These are phyloP conservation scores for Penicillium alfredii DNA, from an alignment of 495 filamentous ascomycete genomes.

Conservation along the genomic window DNA sequence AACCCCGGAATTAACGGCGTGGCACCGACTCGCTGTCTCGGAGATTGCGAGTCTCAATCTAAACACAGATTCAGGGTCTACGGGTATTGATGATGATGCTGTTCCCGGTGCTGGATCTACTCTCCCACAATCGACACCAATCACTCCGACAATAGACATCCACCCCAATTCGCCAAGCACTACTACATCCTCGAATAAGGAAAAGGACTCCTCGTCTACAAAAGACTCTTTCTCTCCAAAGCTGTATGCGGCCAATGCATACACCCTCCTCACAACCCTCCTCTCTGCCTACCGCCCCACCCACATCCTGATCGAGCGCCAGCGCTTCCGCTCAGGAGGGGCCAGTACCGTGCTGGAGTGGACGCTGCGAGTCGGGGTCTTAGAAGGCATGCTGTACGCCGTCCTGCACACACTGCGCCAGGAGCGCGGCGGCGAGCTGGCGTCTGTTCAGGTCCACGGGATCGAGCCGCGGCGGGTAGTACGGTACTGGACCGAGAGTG, in stretches of 20 bases:
- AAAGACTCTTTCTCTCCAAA: slow-evolving; percentile 51
- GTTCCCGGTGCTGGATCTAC: no score
- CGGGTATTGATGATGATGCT: no score
- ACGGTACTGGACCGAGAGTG: slow-evolving; percentile 32
- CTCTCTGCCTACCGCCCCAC: slow-evolving; percentile 51
- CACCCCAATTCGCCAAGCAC: neutral
- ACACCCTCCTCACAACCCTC: slow-evolving; percentile 50
- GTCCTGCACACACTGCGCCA: slow-evolving; percentile 53
- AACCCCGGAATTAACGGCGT: slow-evolving; percentile 26
- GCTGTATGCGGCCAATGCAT: slow-evolving; percentile 55
- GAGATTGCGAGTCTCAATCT: slow-evolving; percentile 15
- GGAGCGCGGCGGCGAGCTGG: slow-evolving; percentile 23
- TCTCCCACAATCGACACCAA: no score
- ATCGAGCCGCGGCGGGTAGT: slow-evolving; percentile 39
- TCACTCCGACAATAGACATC: neutral
- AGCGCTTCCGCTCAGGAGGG: slow-evolving; percentile 72
- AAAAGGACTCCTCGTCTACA: neutral
- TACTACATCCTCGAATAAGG: neutral
- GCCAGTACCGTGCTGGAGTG: slow-evolving; percentile 68
- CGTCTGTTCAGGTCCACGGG: slow-evolving; percentile 22
- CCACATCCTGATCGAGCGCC: slow-evolving; percentile 81
- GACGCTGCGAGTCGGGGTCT: slow-evolving; percentile 84
- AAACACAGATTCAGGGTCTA: neutral
- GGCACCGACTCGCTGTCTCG: slow-evolving; percentile 30
- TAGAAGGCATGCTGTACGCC: slow-evolving; percentile 85